These are phyloP conservation scores for Thymus mandschuricus DNA, from an alignment of 257 asterid genomes.

Conservation along the genomic window DNA sequence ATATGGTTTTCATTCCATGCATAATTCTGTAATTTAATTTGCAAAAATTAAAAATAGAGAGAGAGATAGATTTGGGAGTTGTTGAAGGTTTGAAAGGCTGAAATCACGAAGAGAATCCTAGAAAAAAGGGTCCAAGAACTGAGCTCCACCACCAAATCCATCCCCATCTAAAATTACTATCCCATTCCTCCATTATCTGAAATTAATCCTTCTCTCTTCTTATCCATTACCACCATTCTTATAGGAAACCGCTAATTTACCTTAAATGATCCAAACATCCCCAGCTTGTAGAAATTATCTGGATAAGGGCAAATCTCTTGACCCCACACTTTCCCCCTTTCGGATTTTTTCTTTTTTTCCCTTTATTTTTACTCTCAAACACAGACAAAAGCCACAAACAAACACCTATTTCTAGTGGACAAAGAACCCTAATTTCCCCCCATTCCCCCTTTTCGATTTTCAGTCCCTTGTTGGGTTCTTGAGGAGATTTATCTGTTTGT, in stretches of 20 bases:
- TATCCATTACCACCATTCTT: constrained; percentile 16
- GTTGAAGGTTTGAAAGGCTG: not conserved
- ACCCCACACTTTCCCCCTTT: constrained; percentile 47
- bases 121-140: not conserved
- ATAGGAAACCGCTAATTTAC: constrained; percentile 20
- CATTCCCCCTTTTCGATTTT: constrained; percentile 25
- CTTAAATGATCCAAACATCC: constrained; percentile 19
- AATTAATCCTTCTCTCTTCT: constrained; percentile 5
- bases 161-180: not conserved
- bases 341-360: not conserved
- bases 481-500: constrained; percentile 31
- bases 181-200: not conserved
- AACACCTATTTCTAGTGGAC: constrained; percentile 20
- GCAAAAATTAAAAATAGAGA: too few relatives aligned
- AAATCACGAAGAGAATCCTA: constrained; percentile 21
- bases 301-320: constrained; percentile 49
- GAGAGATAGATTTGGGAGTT: too few relatives aligned
- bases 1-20: too few relatives aligned
- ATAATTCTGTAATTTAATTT: too few relatives aligned
- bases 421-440: constrained; percentile 17
- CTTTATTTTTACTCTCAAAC: not conserved
- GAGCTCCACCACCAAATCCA: not conserved
- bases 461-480: constrained; percentile 33
- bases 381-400: constrained; percentile 31
- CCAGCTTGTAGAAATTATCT: constrained; percentile 18